Conservation (phyloP, 2,329 filamentous ascomycete genomes). For the Botrytis medusae region DNA sequence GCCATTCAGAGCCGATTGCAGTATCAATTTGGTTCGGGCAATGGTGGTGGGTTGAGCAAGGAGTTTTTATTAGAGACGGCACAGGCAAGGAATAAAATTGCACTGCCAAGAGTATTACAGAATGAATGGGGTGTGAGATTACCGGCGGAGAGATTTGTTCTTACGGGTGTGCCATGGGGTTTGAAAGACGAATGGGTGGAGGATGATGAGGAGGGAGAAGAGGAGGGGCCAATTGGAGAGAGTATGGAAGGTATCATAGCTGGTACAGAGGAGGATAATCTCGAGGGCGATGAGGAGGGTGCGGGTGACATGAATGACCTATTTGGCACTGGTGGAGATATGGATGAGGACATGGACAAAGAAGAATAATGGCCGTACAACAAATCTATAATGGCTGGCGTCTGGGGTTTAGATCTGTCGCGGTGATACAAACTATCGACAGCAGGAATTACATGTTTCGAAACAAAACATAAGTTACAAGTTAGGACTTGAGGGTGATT, state of each 20-base stretch:
- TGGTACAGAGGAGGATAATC: slow-evolving; percentile 40
- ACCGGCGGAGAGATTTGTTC: slow-evolving; percentile 66
- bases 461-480: background rate
- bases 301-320: slow-evolving; percentile 22
- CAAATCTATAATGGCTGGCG: slow-evolving; percentile 26
- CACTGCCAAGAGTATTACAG: slow-evolving; percentile 60
- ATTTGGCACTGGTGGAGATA: slow-evolving; percentile 39
- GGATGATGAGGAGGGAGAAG: slow-evolving; percentile 47
- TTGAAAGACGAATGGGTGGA: slow-evolving; percentile 58
- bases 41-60: slow-evolving; percentile 58
- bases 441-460: background rate
- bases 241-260: slow-evolving; percentile 42
- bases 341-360: slow-evolving; percentile 44
- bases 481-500: background rate
- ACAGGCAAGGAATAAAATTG: slow-evolving; percentile 65
- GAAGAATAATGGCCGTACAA: slow-evolving; percentile 39
- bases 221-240: slow-evolving; percentile 41
- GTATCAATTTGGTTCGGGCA: slow-evolving; percentile 64
- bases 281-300: slow-evolving; percentile 35
- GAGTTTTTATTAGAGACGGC: slow-evolving; percentile 78
- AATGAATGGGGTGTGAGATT: slow-evolving; percentile 68
- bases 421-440: background rate
- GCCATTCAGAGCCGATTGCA: slow-evolving; percentile 68
- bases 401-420: slow-evolving; percentile 14
- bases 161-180: slow-evolving; percentile 65